These are phyloP conservation scores for Russula abietina DNA, from an alignment of 768 basidiomycete genomes.

Conservation along the genomic window DNA sequence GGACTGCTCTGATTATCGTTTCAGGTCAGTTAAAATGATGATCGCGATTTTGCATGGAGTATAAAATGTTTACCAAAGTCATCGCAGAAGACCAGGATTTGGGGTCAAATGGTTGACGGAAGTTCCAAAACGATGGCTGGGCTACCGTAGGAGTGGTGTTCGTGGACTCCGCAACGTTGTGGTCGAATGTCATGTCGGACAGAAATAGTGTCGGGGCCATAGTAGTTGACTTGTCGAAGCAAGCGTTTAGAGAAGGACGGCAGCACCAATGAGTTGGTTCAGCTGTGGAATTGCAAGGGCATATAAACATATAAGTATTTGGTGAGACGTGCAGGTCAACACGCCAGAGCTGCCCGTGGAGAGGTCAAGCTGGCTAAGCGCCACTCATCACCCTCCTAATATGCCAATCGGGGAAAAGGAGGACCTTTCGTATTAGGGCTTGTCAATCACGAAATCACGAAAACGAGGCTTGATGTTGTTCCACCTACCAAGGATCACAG, in stretches of 20 bases:
- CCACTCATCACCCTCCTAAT: not conserved
- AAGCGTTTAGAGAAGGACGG: not conserved
- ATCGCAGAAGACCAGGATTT: not conserved
- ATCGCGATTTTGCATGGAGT: not conserved
- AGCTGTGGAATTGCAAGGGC: not conserved
- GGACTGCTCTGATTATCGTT: not conserved
- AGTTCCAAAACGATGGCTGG: not conserved
- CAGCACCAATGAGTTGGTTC: not conserved
- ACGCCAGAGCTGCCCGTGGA: not conserved
- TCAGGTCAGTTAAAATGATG: not conserved
- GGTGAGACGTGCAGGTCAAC: not conserved
- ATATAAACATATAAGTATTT: not conserved
- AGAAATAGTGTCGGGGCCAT: not conserved
- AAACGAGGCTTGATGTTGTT: not conserved
- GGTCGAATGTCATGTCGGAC: not conserved
- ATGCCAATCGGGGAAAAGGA: not conserved
- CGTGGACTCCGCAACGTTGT: not conserved
- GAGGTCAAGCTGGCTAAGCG: not conserved
- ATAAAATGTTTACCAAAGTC: not conserved
- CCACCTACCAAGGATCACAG: not conserved
- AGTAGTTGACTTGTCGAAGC: not conserved
- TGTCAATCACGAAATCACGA: not conserved
- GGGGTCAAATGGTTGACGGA: not conserved
- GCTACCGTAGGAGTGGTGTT: not conserved
- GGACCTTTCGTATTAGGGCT: not conserved